Base-by-base conservation (phyloP, 805 yeast genomes). In the Wickerhamiella occidentalis region DNA sequence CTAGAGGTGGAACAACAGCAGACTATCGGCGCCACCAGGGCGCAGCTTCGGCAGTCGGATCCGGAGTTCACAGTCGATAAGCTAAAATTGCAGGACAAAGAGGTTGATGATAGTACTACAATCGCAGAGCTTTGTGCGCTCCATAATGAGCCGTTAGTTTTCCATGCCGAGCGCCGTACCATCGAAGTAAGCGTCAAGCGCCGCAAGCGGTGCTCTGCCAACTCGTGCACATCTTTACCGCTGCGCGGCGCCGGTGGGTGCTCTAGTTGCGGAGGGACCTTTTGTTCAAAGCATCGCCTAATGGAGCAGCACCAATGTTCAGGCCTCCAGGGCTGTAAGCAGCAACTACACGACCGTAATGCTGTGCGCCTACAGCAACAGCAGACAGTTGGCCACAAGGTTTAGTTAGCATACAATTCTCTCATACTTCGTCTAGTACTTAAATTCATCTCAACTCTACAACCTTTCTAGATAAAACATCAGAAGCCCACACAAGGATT, bases 251-350 rank as follows among this genome's bases (percentile, higher is more conserved):
- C 85, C 40, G 96, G 96, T 44, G 87, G 81, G 63, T 86, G 96
- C 64, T 75, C 79, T 48, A 82, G 80, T 61, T 86, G 96, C 64
- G 76, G 77, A 44, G 94, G 94, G 41, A 82, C 80, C 60, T 86
- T 78, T 64, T 86, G 96, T 65, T 81, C 90, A 28, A 82, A 82
- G 59, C 96, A 86, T 68, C 75, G 96, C 50, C 70, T 86, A 50
- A 71, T 87, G 67, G 96, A 86, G 65, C 86, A 80, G 64, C 96
- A 86, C 66, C 64, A 73, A 52, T 86, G 96, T 63, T 71, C 74
- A 51, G 94, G 92, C 6, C 73, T 86, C 52, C 82, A 80, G 60
- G 73, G 69, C 55, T 85, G 94, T 70, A 85, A 85, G 70, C 88
- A 85, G 58, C 78, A 75, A 58, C 78, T 85, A 56, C 94, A 85